These are phyloP conservation scores for Chlorophyllum brunneum DNA, from an alignment of 768 basidiomycete species.

Conservation along the genomic window DNA sequence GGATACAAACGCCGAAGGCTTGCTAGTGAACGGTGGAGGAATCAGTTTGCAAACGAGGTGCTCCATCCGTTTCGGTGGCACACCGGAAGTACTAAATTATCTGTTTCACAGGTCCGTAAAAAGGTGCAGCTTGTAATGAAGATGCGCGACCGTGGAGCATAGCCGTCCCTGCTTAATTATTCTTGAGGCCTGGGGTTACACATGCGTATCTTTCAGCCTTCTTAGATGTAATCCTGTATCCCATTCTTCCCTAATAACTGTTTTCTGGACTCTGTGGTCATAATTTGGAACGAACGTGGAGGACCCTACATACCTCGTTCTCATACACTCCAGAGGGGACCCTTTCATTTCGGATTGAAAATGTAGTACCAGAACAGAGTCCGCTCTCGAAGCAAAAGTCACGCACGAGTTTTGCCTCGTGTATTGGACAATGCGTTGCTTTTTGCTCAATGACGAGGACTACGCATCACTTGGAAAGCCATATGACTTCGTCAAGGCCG, in stretches of 20 bases:
- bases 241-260: slow-evolving; percentile 12
- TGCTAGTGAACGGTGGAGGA: slow-evolving; percentile 74
- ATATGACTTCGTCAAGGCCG: background rate
- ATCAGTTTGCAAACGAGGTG: slow-evolving; percentile 76
- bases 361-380: no score
- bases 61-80: slow-evolving; percentile 19
- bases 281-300: no score
- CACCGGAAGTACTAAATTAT: background rate
- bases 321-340: background rate
- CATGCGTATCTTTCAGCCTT: slow-evolving; percentile 9
- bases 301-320: slow-evolving; percentile 3
- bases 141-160: slow-evolving; percentile 75
- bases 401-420: slow-evolving; percentile 5
- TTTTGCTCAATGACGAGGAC: slow-evolving; percentile 1
- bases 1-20: slow-evolving; percentile 75
- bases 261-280: no score
- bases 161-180: slow-evolving; percentile 16
- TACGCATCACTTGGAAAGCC: no score
- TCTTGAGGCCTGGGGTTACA: slow-evolving; percentile 3
- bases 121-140: slow-evolving; percentile 78
- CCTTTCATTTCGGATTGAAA: slow-evolving; percentile 3
- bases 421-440: background rate
- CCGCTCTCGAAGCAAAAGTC: no score
- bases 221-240: background rate
- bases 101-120: slow-evolving; percentile 60